Base-by-base conservation (phyloP, 768 basidiomycete genomes). In the Punctularia strigosozonata region DNA sequence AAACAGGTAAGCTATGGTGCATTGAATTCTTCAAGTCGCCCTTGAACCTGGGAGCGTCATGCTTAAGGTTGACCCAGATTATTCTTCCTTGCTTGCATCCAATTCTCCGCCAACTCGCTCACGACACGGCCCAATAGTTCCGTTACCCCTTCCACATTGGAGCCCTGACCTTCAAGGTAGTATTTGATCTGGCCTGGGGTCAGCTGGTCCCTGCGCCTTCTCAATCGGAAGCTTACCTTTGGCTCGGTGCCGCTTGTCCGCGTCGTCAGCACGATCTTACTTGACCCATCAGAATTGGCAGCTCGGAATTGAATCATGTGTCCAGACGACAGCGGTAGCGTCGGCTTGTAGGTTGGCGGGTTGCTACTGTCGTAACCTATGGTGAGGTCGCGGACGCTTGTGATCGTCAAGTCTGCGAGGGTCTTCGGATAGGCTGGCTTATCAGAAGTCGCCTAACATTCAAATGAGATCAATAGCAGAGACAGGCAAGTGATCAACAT, bases 161-260 rank as follows among this genome's bases (percentile, higher is more conserved):
- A 62, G 0, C 86, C 85, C 36, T 63, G 71, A 8, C 84, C 89
- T 61, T 92, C 89, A 21, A 91, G 62, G 51, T 92, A 92, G 55
- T 82, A 88, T 53, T 92, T 92, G 60, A 90, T 85, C 83, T 69
- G 34, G n/a, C n/a, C n/a, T n/a, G n/a, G n/a, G n/a, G n/a, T n/a
- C n/a, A n/a, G n/a, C n/a, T 33, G 31, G 38, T 22, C 23, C 15
- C 8, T 21, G 3, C 18, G 15, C 31, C n/a, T 6, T 5, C 25
- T 18, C 17, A 12, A n/a, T 12, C 15, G 10, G 25, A 32, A 34
- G 21, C 44, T 23, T 50, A 82, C 85, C 74, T 91, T 91, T 0
- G 88, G 88, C 49, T 91, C 88, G 12, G 89, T 92, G 15, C 89
- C 89, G 47, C 84, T 87, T 21, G 88, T 91, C 39, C 85, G 65